Evolutionary conservation across 192 early-diverging fungal genomes (phyloP), one percentile per base, ranked within the genome.

Genomic region (Coemansia umbellata): DNA sequence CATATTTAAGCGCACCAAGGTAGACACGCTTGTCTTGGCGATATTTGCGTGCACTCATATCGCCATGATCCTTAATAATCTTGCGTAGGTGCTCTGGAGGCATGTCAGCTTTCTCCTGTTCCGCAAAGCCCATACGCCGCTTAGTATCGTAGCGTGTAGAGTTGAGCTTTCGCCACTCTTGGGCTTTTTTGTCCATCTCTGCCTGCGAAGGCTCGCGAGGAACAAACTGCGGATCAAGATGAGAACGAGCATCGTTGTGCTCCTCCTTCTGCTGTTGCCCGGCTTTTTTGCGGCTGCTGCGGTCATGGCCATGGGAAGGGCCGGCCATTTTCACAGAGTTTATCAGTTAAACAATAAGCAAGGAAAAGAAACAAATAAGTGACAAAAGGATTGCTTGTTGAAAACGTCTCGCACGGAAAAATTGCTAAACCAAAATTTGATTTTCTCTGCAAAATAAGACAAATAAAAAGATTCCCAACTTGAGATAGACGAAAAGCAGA

Each of bases 11-110:
- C 11, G 97, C 97, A 31, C 97, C 97, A 35, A 99, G 82, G 63
- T 97, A 99, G 28, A 97, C 90, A 50, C 97, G 91, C 68, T 97
- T 97, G 81, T 99, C 97, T 48, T 96, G 90, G 37, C 91, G 75
- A 65, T 87, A 99, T 77, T 96, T 97, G 71, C 92, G 92, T 31
- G 85, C 86, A 17, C 94, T 92, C 97, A 99, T 99, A 79, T 99
- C 97, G 41, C 97, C 97, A 60, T 97, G 97, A 64, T 99, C 97
- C 67, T 91, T 93, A 69, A 97, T 93, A 73, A 99, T 96, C 65
- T 99, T 97, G 56, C 96, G 87, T 53, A 97, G 79, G 77, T 96
- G 93, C 59, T 97, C 94, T 28, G 92, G 90, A 22, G 97, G 97
- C 94, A 99, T 96, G 54, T 92, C 84, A 47, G 86, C 89, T 69